Evolutionary conservation across 2,329 filamentous ascomycete genomes (phyloP), one percentile per base, ranked within the genome.

Genomic region (Colletotrichum zoysiae): DNA sequence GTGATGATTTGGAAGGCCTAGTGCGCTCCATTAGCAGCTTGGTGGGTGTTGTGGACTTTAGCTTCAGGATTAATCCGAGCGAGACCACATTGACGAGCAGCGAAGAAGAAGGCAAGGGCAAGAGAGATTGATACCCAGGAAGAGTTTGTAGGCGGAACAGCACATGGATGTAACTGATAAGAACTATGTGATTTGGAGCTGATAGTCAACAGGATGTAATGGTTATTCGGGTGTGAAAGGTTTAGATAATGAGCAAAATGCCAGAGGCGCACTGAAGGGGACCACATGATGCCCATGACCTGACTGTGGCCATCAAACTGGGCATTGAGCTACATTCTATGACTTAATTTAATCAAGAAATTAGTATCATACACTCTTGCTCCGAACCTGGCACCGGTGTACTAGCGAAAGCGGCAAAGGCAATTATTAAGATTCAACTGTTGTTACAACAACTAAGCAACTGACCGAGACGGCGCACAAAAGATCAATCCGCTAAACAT

Each of bases 11-110:
- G 50, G 87, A 89, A 73, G 86, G 86, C 73, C 78, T 95, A 68
- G 83, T 93, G 73, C 83, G 82, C 79, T 85, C 85, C 38, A 88
- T 95, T 1, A 91, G 87, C 77, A 86, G 86, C 50, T 81, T 95
- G 40, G 92, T 95, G 0, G 92, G 93, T 1, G 92, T 93, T 74
- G 85, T 94, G 30, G 92, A 95, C 78, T 95, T 95, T 76, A 90
- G 88, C 46, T 93, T 91, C 76, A 86, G 89, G 72, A 81, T 90
- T 23, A 84, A 78, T 38, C 68, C 71, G 42, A 69, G 76, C 8
- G 58, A 69, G 59, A 53, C 58, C 9, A 55, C 65, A 1, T 4
- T 71, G 26, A 56, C 65, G 6, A 69, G 53, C 23, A 64, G 35
- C 23, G 65, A 69, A 2, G 69, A 69, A 2, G 69, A 71, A 0